A percentile compares a stretch with the other conserved stretches of the same genome.
Conservation (phyloP, 805 yeast species). For the Wickerhamomyces bisporus region DNA sequence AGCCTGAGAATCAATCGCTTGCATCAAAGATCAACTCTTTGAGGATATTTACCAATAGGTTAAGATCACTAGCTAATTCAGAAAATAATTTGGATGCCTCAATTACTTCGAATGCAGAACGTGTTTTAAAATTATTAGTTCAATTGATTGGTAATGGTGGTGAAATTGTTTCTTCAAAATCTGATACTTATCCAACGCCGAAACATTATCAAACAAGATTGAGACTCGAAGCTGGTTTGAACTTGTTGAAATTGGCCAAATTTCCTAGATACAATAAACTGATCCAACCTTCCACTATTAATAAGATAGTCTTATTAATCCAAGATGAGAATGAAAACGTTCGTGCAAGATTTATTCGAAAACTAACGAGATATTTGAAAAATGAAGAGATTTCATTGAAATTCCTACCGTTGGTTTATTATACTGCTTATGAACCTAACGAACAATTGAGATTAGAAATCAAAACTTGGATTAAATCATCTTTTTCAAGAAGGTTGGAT, state of each 20-base stretch:
- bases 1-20: slow-evolving; percentile 28
- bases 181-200: slow-evolving; percentile 57
- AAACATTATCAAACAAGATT: slow-evolving; percentile 51
- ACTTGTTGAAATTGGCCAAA: slow-evolving; percentile 60
- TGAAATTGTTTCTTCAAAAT: slow-evolving; percentile 50
- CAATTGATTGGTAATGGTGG: slow-evolving; percentile 73
- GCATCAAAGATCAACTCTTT: slow-evolving; percentile 49
- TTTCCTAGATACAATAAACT: slow-evolving; percentile 44
- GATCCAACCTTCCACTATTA: slow-evolving; percentile 47
- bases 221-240: slow-evolving; percentile 63
- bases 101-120: slow-evolving; percentile 44
- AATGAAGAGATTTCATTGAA: slow-evolving; percentile 53
- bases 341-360: slow-evolving; percentile 44
- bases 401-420: slow-evolving; percentile 63
- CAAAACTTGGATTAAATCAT: slow-evolving; percentile 68
- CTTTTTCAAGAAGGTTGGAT: slow-evolving; percentile 30
- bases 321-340: slow-evolving; percentile 64
- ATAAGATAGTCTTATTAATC: slow-evolving; percentile 49
- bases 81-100: slow-evolving; percentile 31
- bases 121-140: slow-evolving; percentile 60
- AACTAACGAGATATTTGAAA: slow-evolving; percentile 47
- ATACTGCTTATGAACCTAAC: slow-evolving; percentile 74
- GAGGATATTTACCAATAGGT: slow-evolving; percentile 53
- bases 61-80: slow-evolving; percentile 32
- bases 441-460: slow-evolving; percentile 41